Evolutionary conservation across 1,139 yeast species (phyloP), one percentile per base, ranked within the genome.

Genomic region (Nakaseomyces kungkrabaensis): DNA sequence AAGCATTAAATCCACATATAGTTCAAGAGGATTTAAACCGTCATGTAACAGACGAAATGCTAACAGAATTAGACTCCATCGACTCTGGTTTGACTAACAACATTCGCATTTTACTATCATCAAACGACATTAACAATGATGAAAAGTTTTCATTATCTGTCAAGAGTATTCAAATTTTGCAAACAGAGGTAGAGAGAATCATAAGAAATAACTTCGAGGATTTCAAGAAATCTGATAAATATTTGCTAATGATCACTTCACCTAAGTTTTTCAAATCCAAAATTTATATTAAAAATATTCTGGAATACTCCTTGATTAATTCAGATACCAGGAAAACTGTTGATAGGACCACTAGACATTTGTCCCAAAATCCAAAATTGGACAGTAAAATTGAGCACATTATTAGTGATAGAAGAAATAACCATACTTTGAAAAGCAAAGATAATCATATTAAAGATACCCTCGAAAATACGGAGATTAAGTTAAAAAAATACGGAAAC

Each of bases 131-230:
- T 7, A 32, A 34, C 10, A 26, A 49, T 29, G 48, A 56, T 29
- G 47, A 51, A 37, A 32, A 47, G 11, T 53, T 56, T 40, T 38
- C 68, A 17, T 65, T 66, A 34, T 88, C 88, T 0, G 69, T 94
- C 53, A 73, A 72, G 49, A 72, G 79, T 3, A 68, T 87, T 25
- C 68, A 87, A 41, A 65, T 71, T 3, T 61, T 83, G 3, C 96
- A 87, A 58, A 66, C 70, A 13, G 73, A 73, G 11, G 73, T 78
- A 0, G 79, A 71, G 53, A 67, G 70, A 25, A 65, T 72, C 11
- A 72, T 87, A 71, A 72, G 74, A 40, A 67, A 71, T 4, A 85
- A 78, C 59, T 75, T 81, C 52, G 72, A 72, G n/a, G 75, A 72
- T 5, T 86, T 85, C 64, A 79, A 79, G 55, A 68, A 67, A 38